phyloP scores from a whole-genome alignment of 768 basidiomycete genomes.

The Phylloporus rhodoxanthus region DNA sequence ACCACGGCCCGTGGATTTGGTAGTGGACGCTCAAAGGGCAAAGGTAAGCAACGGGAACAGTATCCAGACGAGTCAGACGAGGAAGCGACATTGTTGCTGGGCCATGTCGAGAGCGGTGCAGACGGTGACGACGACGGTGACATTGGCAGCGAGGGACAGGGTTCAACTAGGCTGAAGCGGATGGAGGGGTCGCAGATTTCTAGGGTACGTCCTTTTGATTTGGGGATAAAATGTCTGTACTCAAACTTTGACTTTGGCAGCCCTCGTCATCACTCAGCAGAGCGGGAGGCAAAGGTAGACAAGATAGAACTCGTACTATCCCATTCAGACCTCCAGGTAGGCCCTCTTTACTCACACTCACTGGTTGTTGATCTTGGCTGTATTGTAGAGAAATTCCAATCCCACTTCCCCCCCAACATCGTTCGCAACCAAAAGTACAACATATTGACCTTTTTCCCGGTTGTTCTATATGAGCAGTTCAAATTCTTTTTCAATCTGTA shows the following conservation, averaged over 20 bases:
- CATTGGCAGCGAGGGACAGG: slow-evolving; percentile 29
- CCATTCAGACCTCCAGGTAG: slow-evolving; percentile 71
- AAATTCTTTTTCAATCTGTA: slow-evolving; percentile 99
- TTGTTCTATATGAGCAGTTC: slow-evolving; percentile 98
- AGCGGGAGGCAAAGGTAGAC: slow-evolving; percentile 22
- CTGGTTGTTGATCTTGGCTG: slow-evolving; percentile 1
- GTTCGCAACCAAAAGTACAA: slow-evolving; percentile 99
- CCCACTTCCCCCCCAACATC: slow-evolving; percentile 76
- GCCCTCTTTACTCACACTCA: slow-evolving; percentile 5
- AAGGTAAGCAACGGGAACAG: slow-evolving; percentile 44
- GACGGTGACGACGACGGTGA: slow-evolving; percentile 37
- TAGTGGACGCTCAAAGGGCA: slow-evolving; percentile 25
- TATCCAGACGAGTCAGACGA: slow-evolving; percentile 65
- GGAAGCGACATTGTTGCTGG: slow-evolving; percentile 44
- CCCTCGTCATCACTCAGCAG: slow-evolving; percentile 18
- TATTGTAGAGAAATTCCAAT: slow-evolving; percentile 62
- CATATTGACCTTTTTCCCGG: slow-evolving; percentile 90
- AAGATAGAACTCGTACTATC: slow-evolving; percentile 72
- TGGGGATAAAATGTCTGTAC: neutral
- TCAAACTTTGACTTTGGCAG: slow-evolving; percentile 8
- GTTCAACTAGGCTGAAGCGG: slow-evolving; percentile 23
- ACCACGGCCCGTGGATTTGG: slow-evolving; percentile 14
- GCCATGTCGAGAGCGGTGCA: slow-evolving; percentile 29
- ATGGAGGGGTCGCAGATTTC: slow-evolving; percentile 19
- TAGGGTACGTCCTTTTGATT: slow-evolving; percentile 11